These are phyloP conservation scores for Thelephora aurantiotincta DNA, from an alignment of 768 basidiomycete species.

Conservation along the genomic window DNA sequence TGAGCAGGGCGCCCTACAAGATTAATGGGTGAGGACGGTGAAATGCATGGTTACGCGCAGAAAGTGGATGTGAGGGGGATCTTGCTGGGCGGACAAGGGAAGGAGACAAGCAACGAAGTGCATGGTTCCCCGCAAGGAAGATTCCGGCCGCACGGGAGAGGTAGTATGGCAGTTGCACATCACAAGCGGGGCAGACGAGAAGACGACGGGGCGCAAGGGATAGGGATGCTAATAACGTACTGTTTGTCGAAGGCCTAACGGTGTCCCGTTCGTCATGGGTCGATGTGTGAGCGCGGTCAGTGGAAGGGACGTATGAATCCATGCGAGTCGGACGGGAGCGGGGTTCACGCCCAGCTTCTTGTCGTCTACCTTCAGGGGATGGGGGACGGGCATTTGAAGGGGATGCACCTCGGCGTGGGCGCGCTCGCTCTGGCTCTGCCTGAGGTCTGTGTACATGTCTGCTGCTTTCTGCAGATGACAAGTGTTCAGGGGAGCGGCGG, in stretches of 20 bases:
- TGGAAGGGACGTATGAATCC: too few relatives aligned
- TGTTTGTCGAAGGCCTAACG: slow-evolving; percentile 23
- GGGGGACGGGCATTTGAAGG: neutral
- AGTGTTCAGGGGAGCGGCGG: neutral
- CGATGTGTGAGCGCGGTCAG: too few relatives aligned
- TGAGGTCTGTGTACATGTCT: too few relatives aligned
- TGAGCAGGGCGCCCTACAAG: slow-evolving; percentile 30
- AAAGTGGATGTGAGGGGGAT: slow-evolving; percentile 17
- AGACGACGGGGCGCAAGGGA: slow-evolving; percentile 21
- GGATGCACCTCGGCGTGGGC: neutral
- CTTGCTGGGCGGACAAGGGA: slow-evolving; percentile 14
- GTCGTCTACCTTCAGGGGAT: neutral
- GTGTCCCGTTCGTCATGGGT: too few relatives aligned
- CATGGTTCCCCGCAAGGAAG: slow-evolving; percentile 24
- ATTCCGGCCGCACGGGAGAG: slow-evolving; percentile 9
- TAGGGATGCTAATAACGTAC: slow-evolving; percentile 53
- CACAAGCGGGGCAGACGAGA: slow-evolving; percentile 15
- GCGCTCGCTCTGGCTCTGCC: too few relatives aligned
- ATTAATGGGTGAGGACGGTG: slow-evolving; percentile 24
- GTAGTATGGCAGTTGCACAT: too few relatives aligned
- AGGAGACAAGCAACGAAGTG: slow-evolving; percentile 27
- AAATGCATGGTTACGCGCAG: slow-evolving; percentile 19
- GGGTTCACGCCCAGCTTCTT: slow-evolving; percentile 8
- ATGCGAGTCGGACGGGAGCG: too few relatives aligned
- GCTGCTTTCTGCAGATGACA: too few relatives aligned